phyloP scores from a whole-genome alignment of 129 eudicot genomes.

The Escallonia herrerae region DNA sequence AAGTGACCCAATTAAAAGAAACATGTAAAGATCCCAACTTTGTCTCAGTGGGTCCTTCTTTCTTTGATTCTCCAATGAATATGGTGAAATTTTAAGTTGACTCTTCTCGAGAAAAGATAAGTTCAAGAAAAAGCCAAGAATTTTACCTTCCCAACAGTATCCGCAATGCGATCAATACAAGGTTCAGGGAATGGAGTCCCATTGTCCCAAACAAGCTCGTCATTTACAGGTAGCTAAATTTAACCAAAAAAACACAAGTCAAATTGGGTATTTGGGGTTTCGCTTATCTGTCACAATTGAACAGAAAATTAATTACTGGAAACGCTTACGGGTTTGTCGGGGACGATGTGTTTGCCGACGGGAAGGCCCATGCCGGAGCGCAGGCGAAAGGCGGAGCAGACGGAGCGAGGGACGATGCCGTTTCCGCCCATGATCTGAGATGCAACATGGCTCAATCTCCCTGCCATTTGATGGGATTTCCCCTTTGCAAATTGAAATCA shows the following conservation, averaged over 20 bases:
- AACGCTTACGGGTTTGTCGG: constrained; percentile 64
- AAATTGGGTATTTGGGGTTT: constrained; percentile 5
- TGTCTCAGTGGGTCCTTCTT: no score
- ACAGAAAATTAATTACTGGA: not conserved
- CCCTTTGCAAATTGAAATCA: no score
- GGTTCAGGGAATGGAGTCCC: constrained; percentile 93
- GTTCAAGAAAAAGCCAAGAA: not conserved
- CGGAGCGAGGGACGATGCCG: constrained; percentile 77
- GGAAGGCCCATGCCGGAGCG: constrained; percentile 99
- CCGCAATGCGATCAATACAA: constrained; percentile 91
- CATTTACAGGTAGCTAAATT: constrained; percentile 68
- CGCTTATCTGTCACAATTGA: not conserved
- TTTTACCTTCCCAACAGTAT: constrained; percentile 80
- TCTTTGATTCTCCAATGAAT: not conserved
- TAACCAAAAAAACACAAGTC: not conserved
- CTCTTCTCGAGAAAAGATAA: not conserved
- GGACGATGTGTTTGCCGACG: constrained; percentile 94
- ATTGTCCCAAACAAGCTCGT: constrained; percentile 92
- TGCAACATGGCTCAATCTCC: constrained; percentile 66
- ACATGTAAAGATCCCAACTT: no score
- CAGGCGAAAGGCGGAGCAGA: constrained; percentile 64
- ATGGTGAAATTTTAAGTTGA: no score
- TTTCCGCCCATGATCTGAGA: constrained; percentile 69
- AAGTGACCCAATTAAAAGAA: no score
- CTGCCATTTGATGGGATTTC: constrained; percentile 47